Evolutionary conservation across 306 rosid species (phyloP).

Genomic region (Alnus rubra): DNA sequence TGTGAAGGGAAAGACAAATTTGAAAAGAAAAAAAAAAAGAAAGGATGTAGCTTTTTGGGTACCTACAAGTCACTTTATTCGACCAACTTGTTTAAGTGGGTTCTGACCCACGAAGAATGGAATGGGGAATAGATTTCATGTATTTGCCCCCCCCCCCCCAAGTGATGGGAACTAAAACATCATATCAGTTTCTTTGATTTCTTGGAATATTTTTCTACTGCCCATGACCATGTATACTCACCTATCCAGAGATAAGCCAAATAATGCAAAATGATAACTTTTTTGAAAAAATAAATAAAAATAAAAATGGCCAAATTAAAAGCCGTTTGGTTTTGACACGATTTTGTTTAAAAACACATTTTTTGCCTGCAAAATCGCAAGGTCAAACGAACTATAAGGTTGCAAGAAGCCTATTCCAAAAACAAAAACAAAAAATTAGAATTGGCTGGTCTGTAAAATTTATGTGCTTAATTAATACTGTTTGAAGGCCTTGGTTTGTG

Average conservation of each 20-base stretch:
- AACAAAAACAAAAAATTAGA: no score
- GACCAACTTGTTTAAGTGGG: slow-evolving; percentile 5
- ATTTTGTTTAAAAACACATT: no score
- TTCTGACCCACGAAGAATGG: neutral
- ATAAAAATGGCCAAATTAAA: no score
- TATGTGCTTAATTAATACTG: no score
- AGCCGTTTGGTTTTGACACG: no score
- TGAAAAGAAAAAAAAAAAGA: neutral
- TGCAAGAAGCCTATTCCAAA: no score
- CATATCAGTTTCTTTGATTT: neutral
- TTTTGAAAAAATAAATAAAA: neutral
- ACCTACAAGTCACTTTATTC: slow-evolving; percentile 6
- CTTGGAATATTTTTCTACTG: neutral
- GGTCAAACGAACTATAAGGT: no score
- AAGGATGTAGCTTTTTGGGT: neutral
- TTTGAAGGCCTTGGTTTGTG: no score
- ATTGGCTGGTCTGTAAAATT: no score
- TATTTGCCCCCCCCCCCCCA: neutral
- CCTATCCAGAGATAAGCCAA: neutral
- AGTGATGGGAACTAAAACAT: neutral
- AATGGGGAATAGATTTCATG: neutral
- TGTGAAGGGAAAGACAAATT: neutral
- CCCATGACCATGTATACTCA: neutral
- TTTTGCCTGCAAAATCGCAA: no score
- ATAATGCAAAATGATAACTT: neutral